Percentiles rank a stretch among this genome's conserved stretches.
Evolutionary conservation across 192 early-diverging fungal species (phyloP).

Genomic region (Coemansia sp.): DNA sequence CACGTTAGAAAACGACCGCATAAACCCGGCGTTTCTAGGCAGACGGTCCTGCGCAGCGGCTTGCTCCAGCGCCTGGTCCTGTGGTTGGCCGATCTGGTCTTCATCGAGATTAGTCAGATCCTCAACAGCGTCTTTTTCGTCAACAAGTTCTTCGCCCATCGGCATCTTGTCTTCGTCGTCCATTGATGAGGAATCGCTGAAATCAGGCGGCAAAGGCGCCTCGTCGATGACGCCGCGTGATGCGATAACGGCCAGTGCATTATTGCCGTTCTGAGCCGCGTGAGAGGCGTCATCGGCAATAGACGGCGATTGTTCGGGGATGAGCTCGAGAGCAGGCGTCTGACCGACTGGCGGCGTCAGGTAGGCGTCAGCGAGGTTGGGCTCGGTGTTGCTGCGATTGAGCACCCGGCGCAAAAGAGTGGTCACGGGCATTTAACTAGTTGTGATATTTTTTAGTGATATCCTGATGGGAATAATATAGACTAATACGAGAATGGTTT

Average conservation of each 20-base stretch:
- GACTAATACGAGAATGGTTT: not conserved
- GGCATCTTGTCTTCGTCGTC: conserved; percentile 29
- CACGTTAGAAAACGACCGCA: conserved; percentile 63
- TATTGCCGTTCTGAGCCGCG: not conserved
- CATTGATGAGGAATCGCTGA: conserved; percentile 36
- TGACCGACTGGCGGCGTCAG: not conserved
- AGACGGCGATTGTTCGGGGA: conserved; percentile 4
- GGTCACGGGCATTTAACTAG: conserved; percentile 21
- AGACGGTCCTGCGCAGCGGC: conserved; percentile 5
- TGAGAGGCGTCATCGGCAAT: not conserved
- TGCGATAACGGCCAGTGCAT: conserved; percentile 11
- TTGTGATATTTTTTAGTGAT: not conserved
- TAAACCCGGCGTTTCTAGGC: conserved; percentile 47
- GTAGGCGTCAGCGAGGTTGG: conserved; percentile 9
- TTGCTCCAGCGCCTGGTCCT: not conserved
- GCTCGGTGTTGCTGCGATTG: conserved; percentile 28
- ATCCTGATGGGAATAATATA: not conserved
- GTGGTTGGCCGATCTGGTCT: conserved; percentile 9
- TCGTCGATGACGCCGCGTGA: conserved; percentile 19
- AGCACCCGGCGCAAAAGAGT: conserved; percentile 43
- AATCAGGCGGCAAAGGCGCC: conserved; percentile 17
- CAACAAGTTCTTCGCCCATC: conserved; percentile 11
- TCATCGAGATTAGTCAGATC: conserved; percentile 19
- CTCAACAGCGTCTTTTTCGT: conserved; percentile 34
- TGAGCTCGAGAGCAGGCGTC: conserved; percentile 8